Evolutionary conservation across 2,329 filamentous ascomycete species (phyloP).

Genomic region (Rutstroemia sp.): DNA sequence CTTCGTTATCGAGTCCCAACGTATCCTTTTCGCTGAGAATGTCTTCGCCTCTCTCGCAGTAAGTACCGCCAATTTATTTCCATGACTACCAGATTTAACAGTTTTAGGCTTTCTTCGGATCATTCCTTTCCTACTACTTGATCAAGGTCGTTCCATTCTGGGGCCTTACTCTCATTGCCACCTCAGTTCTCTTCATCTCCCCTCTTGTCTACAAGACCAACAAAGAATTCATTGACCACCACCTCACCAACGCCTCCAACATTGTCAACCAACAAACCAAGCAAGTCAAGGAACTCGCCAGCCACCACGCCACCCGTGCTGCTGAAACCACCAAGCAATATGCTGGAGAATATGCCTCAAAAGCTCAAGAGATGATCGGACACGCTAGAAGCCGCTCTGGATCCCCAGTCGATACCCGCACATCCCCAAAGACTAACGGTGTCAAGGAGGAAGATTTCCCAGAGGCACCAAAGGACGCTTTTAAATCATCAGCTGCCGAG

Average conservation of each 20-base stretch:
- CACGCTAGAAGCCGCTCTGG: conserved; percentile 23
- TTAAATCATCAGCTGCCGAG: conserved; percentile 20
- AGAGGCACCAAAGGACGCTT: conserved; percentile 27
- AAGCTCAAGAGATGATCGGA: conserved; percentile 57
- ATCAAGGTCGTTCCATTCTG: conserved; percentile 65
- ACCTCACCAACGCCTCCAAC: conserved; percentile 50
- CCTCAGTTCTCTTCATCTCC: conserved; percentile 51
- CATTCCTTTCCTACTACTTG: conserved; percentile 60
- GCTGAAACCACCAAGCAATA: conserved; percentile 60
- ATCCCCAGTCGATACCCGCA: conserved; percentile 20
- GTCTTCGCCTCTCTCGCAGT: conserved; percentile 51
- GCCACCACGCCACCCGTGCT: conserved; percentile 57
- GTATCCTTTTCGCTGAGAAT: conserved; percentile 63
- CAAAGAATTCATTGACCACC: conserved; percentile 61
- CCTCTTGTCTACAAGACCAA: conserved; percentile 60
- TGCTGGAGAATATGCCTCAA: conserved; percentile 59
- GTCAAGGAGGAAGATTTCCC: conserved; percentile 27
- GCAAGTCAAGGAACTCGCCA: conserved; percentile 53
- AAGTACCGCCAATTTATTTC: conserved; percentile 30
- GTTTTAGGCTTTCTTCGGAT: conserved; percentile 47
- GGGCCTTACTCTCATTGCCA: conserved; percentile 55
- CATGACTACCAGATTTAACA: conserved; percentile 10
- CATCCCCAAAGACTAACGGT: conserved; percentile 14
- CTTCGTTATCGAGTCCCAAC: conserved; percentile 62
- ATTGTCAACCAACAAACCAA: conserved; percentile 54